Evolutionary conservation across 495 filamentous ascomycete genomes (phyloP).

Genomic region (Penicillium waksmanii): DNA sequence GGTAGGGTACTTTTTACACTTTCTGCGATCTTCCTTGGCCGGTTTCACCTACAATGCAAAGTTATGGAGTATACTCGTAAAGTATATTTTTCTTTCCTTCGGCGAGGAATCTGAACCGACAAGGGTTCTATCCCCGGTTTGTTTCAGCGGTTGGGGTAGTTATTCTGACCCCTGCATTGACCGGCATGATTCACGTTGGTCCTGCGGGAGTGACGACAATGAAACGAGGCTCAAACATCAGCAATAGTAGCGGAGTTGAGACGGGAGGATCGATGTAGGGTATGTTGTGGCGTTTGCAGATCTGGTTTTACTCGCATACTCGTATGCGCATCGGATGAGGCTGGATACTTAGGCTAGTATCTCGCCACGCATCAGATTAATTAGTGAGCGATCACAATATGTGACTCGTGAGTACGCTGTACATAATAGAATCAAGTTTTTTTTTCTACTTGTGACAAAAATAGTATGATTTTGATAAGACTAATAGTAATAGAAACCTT

Average conservation of each 20-base stretch:
- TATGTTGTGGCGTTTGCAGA: neutral
- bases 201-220: neutral
- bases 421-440: too few species aligned
- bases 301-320: neutral
- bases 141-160: neutral
- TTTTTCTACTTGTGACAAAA: too few species aligned
- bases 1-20: neutral
- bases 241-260: neutral
- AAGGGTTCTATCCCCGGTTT: neutral
- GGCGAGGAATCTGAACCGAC: too few species aligned
- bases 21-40: neutral
- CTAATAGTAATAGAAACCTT: too few species aligned
- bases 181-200: neutral
- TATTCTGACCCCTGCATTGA: neutral
- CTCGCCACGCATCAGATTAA: neutral
- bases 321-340: neutral
- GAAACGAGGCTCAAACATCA: constrained; percentile 1
- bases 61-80: neutral
- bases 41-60: neutral
- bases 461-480: too few species aligned
- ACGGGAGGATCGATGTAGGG: neutral
- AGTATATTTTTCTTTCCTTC: neutral
- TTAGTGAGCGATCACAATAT: neutral
- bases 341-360: neutral
- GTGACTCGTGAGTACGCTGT: too few species aligned